Percentiles rank a stretch among this genome's conserved stretches.
Evolutionary conservation across 179 eudicot genomes (phyloP).

Genomic region (Amaranthus tricolor): DNA sequence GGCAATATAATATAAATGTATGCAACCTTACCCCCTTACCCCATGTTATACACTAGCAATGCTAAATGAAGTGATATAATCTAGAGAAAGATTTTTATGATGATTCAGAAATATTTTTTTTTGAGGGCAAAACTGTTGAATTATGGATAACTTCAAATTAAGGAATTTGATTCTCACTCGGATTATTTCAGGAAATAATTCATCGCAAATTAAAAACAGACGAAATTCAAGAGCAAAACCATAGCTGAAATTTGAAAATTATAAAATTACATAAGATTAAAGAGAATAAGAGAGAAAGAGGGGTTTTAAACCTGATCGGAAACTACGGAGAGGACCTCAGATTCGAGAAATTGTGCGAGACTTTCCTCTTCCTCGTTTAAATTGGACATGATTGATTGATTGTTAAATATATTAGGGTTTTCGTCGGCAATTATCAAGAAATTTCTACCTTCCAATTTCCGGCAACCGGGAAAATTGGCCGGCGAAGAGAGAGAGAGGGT

Average conservation of each 20-base stretch:
- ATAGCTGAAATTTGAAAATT: background rate
- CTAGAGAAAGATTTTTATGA: no score
- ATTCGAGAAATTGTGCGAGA: constrained; percentile 79
- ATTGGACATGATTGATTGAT: constrained; percentile 21
- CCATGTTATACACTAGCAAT: no score
- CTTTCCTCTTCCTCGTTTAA: constrained; percentile 68
- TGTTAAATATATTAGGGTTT: constrained; percentile 3
- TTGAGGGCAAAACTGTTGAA: no score
- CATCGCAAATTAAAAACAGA: background rate
- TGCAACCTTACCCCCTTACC: no score
- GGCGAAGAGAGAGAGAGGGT: constrained; percentile 16
- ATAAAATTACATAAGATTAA: background rate
- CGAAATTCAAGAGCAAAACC: background rate
- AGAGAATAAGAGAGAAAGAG: background rate
- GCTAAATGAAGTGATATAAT: no score
- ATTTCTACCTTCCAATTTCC: background rate
- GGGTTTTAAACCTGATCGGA: constrained; percentile 60
- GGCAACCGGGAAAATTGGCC: constrained; percentile 22
- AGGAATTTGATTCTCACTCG: no score
- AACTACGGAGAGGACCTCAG: constrained; percentile 62
- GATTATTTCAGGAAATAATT: no score
- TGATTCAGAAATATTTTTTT: no score
- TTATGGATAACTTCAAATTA: no score
- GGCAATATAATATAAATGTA: no score
- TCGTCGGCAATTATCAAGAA: background rate